These are phyloP conservation scores for Termitomyces sp. DNA, from an alignment of 768 basidiomycete genomes.

Conservation along the genomic window DNA sequence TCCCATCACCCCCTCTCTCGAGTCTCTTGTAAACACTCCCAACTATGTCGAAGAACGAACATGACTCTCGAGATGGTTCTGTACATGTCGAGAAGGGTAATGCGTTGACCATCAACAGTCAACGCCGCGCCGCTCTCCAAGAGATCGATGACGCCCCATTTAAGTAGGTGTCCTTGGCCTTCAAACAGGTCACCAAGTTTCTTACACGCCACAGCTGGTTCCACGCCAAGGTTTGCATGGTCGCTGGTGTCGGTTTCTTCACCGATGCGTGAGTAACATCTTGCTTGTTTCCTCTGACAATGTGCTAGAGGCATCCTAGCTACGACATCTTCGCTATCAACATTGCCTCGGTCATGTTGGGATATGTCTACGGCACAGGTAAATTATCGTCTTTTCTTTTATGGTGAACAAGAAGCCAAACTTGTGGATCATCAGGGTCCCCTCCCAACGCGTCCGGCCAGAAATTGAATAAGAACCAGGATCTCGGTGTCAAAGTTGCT, in stretches of 20 bases:
- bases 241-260: conserved; percentile 86
- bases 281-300: neutral
- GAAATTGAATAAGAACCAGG: conserved; percentile 56
- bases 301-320: conserved; percentile 26
- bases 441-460: conserved; percentile 21
- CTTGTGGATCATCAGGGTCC: neutral
- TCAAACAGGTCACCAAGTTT: neutral
- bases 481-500: conserved; percentile 78
- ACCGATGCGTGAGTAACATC: conserved; percentile 64
- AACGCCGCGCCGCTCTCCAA: conserved; percentile 74
- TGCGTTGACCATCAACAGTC: conserved; percentile 55
- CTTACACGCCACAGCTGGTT: conserved; percentile 57
- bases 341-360: conserved; percentile 80
- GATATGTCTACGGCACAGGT: conserved; percentile 68
- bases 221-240: conserved; percentile 73
- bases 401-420: neutral
- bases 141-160: conserved; percentile 88
- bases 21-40: neutral
- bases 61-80: conserved; percentile 34
- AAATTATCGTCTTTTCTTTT: neutral
- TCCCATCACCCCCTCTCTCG: neutral
- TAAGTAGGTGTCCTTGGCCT: conserved; percentile 42
- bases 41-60: conserved; percentile 35
- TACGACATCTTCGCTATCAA: conserved; percentile 92
- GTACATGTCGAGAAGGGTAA: conserved; percentile 25